These are phyloP conservation scores for Entrophospora sp. DNA, from an alignment of 192 early-diverging fungal species.

Conservation along the genomic window DNA sequence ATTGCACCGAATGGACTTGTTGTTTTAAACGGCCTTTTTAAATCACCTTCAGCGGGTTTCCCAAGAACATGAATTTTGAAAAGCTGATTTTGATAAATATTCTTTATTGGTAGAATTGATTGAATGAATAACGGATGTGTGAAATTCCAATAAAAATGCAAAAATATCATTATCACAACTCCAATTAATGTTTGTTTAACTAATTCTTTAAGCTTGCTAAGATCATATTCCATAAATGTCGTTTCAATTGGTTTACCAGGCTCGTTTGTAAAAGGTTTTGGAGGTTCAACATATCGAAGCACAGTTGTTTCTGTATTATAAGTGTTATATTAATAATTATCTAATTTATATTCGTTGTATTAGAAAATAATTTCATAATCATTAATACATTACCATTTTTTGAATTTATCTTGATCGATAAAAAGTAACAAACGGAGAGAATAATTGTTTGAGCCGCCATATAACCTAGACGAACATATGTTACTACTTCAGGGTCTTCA, in stretches of 20 bases:
- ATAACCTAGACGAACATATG: constrained; percentile 50
- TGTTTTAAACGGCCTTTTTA: constrained; percentile 79
- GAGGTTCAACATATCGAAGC: constrained; percentile 71
- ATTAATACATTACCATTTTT: constrained; percentile 83
- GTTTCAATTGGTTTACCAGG: constrained; percentile 48
- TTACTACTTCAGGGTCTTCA: constrained; percentile 51
- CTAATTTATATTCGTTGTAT: no score
- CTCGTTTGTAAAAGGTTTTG: constrained; percentile 40
- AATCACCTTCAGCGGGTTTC: constrained; percentile 62
- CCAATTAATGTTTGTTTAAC: constrained; percentile 64
- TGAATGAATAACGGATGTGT: constrained; percentile 85
- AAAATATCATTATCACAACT: constrained; percentile 59
- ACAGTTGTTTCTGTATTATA: constrained; percentile 76
- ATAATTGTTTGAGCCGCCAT: constrained; percentile 46
- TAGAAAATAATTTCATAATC: no score
- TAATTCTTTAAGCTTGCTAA: constrained; percentile 53
- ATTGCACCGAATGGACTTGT: constrained; percentile 62
- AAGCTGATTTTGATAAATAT: constrained; percentile 57
- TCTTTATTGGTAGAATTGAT: constrained; percentile 67
- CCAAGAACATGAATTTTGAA: constrained; percentile 75
- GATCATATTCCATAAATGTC: constrained; percentile 70
- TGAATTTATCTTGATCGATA: constrained; percentile 38
- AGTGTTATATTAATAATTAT: no score
- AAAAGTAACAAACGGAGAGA: constrained; percentile 31
- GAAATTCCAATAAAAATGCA: constrained; percentile 85